Evolutionary conservation across 352 stramenopile species (phyloP), one percentile per base, ranked within the genome.

Genomic region (Achlya hypogyna): DNA sequence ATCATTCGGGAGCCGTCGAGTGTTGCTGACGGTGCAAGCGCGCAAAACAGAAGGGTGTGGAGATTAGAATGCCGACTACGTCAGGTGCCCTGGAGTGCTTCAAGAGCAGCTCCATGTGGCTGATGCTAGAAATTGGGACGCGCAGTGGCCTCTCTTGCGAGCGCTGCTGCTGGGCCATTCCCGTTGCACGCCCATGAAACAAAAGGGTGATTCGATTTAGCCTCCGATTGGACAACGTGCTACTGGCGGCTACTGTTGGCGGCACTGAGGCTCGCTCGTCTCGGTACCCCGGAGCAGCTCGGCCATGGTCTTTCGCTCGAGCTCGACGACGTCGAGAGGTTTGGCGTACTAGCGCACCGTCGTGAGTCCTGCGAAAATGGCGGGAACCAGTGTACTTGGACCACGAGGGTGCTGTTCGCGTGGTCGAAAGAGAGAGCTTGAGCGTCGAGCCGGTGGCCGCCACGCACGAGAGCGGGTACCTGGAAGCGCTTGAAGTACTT

Each of bases 401-500:
- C 29, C 5, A 67, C 51, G 32, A 67, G 60, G 20, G 60, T 67
- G 60, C 58, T 67, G 60, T 67, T 67, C 31, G 5, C 28, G 34
- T 71, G 65, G 14, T 35, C 32, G 25, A 66, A 63, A 5, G 53
- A 65, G 16, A 71, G 23, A 20, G 56, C 28, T 6, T 9, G 23
- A 1, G 14, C 18, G 27, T 68, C 29, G 0, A 71, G 49, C 18
- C 22, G 65, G 20, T 47, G 43, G 32, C 27, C 51, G 4, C 14
- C 32, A 40, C 65, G 51, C 12, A 38, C 53, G 32, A 71, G 47
- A 27, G 65, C 65, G n/a, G 65, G 65, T 22, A 71, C 32, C n/a
- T 63, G 54, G 42, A 71, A 71, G 18, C 51, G 34, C 43, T 71
- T 71, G 22, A 56, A 71, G 53, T 71, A 71, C 47, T 71, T 71